Conservation (phyloP, 192 early-diverging fungal species). For the Spizellomyces sp. region DNA sequence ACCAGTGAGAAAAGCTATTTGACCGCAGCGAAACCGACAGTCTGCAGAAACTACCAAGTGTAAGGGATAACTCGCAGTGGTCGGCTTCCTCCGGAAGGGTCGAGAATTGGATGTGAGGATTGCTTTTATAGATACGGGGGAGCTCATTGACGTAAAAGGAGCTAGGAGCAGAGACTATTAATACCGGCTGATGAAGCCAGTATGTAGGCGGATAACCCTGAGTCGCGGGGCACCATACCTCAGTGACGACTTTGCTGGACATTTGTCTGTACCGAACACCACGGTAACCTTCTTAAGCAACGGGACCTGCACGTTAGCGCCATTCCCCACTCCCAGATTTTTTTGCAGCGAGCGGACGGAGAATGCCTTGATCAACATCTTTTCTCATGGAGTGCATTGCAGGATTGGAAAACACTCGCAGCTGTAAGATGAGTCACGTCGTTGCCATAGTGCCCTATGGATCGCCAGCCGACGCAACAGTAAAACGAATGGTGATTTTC, state of each 20-base stretch:
- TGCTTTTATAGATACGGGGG: constrained; percentile 21
- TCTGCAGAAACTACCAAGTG: neutral
- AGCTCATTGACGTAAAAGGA: constrained; percentile 38
- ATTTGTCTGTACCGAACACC: constrained; percentile 19
- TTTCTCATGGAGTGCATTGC: neutral
- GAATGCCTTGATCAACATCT: constrained; percentile 18
- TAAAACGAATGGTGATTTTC: too few relatives aligned
- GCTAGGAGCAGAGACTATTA: constrained; percentile 7
- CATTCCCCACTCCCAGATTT: constrained; percentile 25
- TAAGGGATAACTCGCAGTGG: constrained; percentile 14
- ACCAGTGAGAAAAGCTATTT: neutral
- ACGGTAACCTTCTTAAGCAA: constrained; percentile 10
- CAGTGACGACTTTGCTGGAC: constrained; percentile 18
- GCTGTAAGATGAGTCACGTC: too few relatives aligned
- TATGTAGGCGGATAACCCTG: neutral
- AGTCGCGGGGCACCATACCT: neutral
- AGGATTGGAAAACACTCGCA: too few relatives aligned
- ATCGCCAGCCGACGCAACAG: too few relatives aligned
- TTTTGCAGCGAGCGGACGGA: constrained; percentile 17
- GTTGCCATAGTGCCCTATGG: too few relatives aligned
- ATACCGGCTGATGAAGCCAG: neutral
- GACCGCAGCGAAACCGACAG: neutral
- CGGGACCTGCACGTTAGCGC: neutral
- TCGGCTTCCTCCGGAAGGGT: constrained; percentile 23
- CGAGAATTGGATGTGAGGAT: constrained; percentile 25